phyloP scores from a whole-genome alignment of 306 rosid species.

The Vigna radiata region DNA sequence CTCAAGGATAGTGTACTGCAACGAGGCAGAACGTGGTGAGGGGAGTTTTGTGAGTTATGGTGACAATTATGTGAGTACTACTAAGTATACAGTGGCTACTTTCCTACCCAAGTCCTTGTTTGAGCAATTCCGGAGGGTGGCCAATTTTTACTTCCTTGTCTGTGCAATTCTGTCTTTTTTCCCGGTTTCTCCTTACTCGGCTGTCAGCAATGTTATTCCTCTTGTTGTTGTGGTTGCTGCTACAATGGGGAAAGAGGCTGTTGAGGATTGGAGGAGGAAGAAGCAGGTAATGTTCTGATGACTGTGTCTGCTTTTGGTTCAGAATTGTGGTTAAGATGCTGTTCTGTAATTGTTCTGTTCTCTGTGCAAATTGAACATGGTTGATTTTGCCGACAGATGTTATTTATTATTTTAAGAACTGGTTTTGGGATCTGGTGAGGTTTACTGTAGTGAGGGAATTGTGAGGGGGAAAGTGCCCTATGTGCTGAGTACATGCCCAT shows the following conservation, averaged over 20 bases:
- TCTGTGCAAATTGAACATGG: conserved; percentile 6
- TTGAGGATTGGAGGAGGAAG: conserved; percentile 83
- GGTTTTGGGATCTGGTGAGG: conserved; percentile 17
- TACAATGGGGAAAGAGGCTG: conserved; percentile 80
- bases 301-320: conserved; percentile 1
- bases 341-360: conserved; percentile 6
- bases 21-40: conserved; percentile 58
- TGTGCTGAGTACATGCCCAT: not conserved
- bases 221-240: conserved; percentile 81
- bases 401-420: not conserved
- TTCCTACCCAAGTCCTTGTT: conserved; percentile 86
- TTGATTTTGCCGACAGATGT: not conserved
- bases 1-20: conserved; percentile 75
- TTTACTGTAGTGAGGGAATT: not conserved
- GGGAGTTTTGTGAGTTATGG: conserved; percentile 52
- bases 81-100: conserved; percentile 73
- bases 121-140: conserved; percentile 94
- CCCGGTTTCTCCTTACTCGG: conserved; percentile 79
- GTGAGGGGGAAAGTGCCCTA: conserved; percentile 8
- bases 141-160: conserved; percentile 82
- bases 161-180: conserved; percentile 78
- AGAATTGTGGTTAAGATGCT: conserved; percentile 26
- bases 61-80: conserved; percentile 78
- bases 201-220: conserved; percentile 78
- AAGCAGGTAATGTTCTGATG: conserved; percentile 66